phyloP scores from a whole-genome alignment of 2,329 filamentous ascomycete genomes.

The Aspergillus hortae region DNA sequence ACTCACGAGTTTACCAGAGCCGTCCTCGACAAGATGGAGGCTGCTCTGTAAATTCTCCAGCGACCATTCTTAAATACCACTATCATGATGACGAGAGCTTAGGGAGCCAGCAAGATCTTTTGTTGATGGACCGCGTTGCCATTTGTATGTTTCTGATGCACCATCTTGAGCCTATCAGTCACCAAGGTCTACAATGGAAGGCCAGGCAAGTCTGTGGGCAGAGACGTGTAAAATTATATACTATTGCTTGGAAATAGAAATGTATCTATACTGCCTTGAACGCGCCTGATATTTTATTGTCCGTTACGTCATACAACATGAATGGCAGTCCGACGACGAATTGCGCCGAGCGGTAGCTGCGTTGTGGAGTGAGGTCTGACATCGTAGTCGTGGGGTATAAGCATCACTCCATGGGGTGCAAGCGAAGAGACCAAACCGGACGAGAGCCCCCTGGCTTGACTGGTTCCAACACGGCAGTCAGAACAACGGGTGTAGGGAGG shows the following conservation, averaged over 20 bases:
- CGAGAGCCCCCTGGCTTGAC: no score
- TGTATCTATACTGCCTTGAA: neutral
- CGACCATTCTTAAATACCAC: conserved; percentile 14
- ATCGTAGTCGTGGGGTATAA: no score
- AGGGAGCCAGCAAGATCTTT: conserved; percentile 12
- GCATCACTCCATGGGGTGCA: no score
- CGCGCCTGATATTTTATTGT: neutral
- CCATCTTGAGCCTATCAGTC: neutral
- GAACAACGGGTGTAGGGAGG: no score
- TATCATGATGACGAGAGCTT: conserved; percentile 24
- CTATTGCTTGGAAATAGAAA: conserved; percentile 10
- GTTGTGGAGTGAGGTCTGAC: no score
- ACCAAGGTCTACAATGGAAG: neutral
- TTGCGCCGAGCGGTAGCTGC: neutral
- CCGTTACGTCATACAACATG: neutral
- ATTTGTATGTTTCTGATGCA: neutral
- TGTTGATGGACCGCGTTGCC: neutral
- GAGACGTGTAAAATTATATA: conserved; percentile 16
- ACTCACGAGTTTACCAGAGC: conserved; percentile 95
- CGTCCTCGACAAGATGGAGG: conserved; percentile 93
- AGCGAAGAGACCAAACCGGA: no score
- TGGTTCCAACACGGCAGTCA: no score
- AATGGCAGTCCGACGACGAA: neutral
- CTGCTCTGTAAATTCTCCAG: conserved; percentile 50
- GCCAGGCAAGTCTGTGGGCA: conserved; percentile 9